A percentile compares a stretch with the other conserved stretches of the same genome.
Conservation (phyloP, 805 yeast genomes). For the Wickerhamiella azymoides region DNA sequence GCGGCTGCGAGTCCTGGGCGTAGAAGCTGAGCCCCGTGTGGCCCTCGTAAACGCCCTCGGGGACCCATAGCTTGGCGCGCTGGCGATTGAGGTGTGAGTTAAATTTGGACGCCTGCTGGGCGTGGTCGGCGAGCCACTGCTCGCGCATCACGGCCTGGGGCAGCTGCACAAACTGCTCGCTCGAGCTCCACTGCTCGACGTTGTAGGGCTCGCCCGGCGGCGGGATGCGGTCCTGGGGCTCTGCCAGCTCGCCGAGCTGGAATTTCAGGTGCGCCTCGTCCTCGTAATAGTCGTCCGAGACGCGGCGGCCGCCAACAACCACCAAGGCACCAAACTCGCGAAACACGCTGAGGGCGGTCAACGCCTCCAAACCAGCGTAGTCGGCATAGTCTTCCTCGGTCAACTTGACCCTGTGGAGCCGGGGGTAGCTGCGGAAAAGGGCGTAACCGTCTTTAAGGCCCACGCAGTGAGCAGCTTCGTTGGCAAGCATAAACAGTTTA, state of each 20-base stretch:
- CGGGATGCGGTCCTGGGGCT: conserved; percentile 41
- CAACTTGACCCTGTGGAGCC: conserved; percentile 58
- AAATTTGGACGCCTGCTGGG: conserved; percentile 58
- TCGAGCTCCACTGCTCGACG: conserved; percentile 31
- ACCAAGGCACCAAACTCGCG: conserved; percentile 86
- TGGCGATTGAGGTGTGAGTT: conserved; percentile 50
- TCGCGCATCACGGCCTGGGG: conserved; percentile 5
- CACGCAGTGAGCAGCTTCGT: conserved; percentile 91
- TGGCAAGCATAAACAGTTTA: conserved; percentile 72
- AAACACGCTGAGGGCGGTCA: conserved; percentile 78
- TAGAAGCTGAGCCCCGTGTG: conserved; percentile 73
- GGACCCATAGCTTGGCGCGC: conserved; percentile 32
- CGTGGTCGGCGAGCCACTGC: conserved; percentile 77
- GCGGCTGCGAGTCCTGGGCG: conserved; percentile 67
- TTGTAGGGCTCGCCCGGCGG: conserved; percentile 32
- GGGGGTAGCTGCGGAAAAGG: conserved; percentile 72
- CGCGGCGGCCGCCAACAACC: conserved; percentile 63
- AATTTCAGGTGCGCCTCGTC: conserved; percentile 43
- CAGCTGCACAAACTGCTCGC: background rate
- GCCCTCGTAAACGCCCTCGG: conserved; percentile 57
- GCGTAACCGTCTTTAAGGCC: conserved; percentile 88
- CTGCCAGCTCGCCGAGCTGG: conserved; percentile 57
- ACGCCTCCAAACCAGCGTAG: conserved; percentile 65
- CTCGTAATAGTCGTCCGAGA: conserved; percentile 82
- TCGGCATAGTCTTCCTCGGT: conserved; percentile 70